Conservation (phyloP, 495 filamentous ascomycete species). For the Neurospora terricola region DNA sequence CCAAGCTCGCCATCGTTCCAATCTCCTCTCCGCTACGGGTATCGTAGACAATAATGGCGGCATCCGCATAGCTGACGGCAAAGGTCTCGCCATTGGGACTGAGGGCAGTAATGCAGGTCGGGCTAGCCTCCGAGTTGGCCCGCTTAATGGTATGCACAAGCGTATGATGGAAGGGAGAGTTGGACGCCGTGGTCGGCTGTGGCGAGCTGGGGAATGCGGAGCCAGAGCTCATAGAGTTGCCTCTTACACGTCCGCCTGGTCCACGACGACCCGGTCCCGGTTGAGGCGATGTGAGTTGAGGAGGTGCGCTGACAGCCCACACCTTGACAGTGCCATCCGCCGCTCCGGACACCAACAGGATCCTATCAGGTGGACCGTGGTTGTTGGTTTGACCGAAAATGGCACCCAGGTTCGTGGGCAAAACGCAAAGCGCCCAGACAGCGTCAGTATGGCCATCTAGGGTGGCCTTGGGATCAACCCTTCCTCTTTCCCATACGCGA, state of each 20-base stretch:
- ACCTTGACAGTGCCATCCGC: constrained; percentile 88
- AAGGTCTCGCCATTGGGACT: constrained; percentile 82
- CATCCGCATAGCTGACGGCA: constrained; percentile 85
- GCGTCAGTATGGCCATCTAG: constrained; percentile 90
- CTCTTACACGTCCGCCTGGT: constrained; percentile 71
- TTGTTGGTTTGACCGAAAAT: constrained; percentile 62
- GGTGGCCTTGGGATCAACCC: constrained; percentile 92
- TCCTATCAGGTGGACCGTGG: constrained; percentile 69
- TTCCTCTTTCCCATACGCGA: constrained; percentile 85
- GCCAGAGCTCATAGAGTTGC: constrained; percentile 83
- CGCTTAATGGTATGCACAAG: constrained; percentile 79
- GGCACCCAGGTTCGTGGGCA: constrained; percentile 71
- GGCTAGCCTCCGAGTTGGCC: constrained; percentile 56
- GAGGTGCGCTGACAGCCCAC: constrained; percentile 91
- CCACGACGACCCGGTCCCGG: constrained; percentile 47
- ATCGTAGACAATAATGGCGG: constrained; percentile 82
- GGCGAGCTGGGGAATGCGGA: constrained; percentile 82
- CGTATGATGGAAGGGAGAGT: constrained; percentile 45
- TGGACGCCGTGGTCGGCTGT: constrained; percentile 71
- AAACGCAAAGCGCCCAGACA: constrained; percentile 89
- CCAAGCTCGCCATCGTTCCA: constrained; percentile 79
- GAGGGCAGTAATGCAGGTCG: constrained; percentile 85
- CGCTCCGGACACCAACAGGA: constrained; percentile 81
- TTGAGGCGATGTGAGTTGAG: constrained; percentile 71
- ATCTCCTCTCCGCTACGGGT: constrained; percentile 87